Conservation (phyloP, 2,329 filamentous ascomycete species). For the Claviceps maximensis region DNA sequence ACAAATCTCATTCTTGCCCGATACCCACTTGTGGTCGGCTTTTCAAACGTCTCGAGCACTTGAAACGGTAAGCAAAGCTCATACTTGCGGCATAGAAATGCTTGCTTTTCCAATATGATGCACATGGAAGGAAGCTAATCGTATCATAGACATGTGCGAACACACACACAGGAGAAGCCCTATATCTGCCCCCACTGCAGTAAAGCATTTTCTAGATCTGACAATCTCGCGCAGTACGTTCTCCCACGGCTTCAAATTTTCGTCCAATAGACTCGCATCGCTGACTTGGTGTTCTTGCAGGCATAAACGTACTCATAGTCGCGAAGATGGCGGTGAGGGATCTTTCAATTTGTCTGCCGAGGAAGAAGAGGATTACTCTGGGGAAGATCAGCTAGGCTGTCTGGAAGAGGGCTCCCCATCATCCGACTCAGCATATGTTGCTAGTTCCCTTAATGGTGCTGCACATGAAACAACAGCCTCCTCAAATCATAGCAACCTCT, state of each 20-base stretch:
- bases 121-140: neutral
- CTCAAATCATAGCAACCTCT: conserved; percentile 8
- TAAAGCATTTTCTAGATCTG: conserved; percentile 96
- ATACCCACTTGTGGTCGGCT: conserved; percentile 93
- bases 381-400: conserved; percentile 72
- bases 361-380: conserved; percentile 69
- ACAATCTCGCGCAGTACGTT: conserved; percentile 93
- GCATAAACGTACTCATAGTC: conserved; percentile 68
- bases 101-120: neutral
- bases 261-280: neutral
- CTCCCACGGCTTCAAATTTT: conserved; percentile 12
- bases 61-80: conserved; percentile 78
- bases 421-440: conserved; percentile 51
- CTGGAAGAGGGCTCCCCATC: conserved; percentile 67
- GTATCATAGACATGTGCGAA: conserved; percentile 83
- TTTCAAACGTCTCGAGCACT: conserved; percentile 97
- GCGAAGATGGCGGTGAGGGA: conserved; percentile 45
- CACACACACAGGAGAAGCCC: conserved; percentile 96
- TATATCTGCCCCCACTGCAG: conserved; percentile 97
- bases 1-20: conserved; percentile 98
- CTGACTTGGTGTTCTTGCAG: conserved; percentile 32
- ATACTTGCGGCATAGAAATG: no score
- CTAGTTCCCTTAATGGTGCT: conserved; percentile 35
- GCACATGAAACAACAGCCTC: conserved; percentile 17
- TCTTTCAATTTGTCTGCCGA: conserved; percentile 59